These are phyloP conservation scores for Penicillium dipodomyicola DNA, from an alignment of 495 filamentous ascomycete genomes.

Conservation along the genomic window DNA sequence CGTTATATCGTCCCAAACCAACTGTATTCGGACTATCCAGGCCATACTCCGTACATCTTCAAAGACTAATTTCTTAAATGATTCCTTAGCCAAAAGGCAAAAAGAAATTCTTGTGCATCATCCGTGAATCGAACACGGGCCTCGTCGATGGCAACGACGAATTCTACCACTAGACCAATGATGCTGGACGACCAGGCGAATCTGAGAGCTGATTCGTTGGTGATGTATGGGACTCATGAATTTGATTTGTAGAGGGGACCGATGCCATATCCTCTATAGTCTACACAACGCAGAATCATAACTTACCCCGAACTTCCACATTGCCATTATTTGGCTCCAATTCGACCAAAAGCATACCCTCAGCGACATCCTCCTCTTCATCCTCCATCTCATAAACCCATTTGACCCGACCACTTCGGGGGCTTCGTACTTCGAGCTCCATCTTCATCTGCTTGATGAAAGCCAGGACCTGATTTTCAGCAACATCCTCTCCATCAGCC, in stretches of 20 bases:
- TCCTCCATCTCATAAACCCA: conserved; percentile 60
- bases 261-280: neutral
- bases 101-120: conserved; percentile 41
- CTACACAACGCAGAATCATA: conserved; percentile 15
- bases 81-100: conserved; percentile 13
- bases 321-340: conserved; percentile 26
- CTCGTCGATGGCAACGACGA: conserved; percentile 60
- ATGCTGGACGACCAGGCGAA: conserved; percentile 29
- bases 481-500: conserved; percentile 50
- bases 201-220: conserved; percentile 6
- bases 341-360: conserved; percentile 55
- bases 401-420: conserved; percentile 44
- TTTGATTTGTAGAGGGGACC: neutral
- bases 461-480: conserved; percentile 54
- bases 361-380: conserved; percentile 56
- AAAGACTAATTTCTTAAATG: no score
- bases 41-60: no score
- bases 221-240: neutral
- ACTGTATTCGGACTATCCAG: no score
- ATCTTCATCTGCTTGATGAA: conserved; percentile 69
- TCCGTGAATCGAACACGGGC: conserved; percentile 59
- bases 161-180: conserved; percentile 61
- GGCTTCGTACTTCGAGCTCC: conserved; percentile 58
- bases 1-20: no score
- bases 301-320: conserved; percentile 25